phyloP scores from a whole-genome alignment of 2,329 filamentous ascomycete species.

The Diaporthe vexans region DNA sequence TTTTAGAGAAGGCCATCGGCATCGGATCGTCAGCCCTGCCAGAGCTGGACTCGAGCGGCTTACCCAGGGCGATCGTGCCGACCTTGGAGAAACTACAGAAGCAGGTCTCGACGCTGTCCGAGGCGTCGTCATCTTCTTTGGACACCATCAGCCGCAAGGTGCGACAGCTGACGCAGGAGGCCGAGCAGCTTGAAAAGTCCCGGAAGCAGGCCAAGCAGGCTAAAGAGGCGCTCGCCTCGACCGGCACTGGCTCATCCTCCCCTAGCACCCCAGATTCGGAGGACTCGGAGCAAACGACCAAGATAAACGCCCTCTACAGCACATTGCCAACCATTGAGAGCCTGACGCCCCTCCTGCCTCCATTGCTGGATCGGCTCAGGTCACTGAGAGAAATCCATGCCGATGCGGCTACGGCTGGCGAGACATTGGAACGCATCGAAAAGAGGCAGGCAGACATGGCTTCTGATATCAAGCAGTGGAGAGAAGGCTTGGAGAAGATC shows the following conservation, averaged over 20 bases:
- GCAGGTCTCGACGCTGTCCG: conserved; percentile 81
- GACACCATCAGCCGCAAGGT: conserved; percentile 80
- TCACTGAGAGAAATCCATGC: conserved; percentile 88
- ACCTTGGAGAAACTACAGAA: conserved; percentile 85
- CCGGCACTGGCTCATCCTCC: conserved; percentile 49
- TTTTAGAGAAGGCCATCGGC: conserved; percentile 86
- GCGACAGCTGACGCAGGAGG: conserved; percentile 78
- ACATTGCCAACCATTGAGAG: conserved; percentile 90
- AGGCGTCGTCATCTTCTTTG: conserved; percentile 79
- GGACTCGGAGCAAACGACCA: conserved; percentile 80
- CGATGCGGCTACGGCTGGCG: conserved; percentile 85
- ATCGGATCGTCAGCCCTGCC: conserved; percentile 78
- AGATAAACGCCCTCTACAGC: conserved; percentile 92
- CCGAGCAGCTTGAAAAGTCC: conserved; percentile 78
- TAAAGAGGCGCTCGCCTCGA: conserved; percentile 69
- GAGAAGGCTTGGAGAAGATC: conserved; percentile 43
- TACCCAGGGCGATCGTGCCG: conserved; percentile 81
- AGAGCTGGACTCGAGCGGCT: conserved; percentile 69
- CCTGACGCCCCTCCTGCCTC: conserved; percentile 85
- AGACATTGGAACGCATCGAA: conserved; percentile 83
- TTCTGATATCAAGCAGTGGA: conserved; percentile 71
- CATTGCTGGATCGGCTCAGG: conserved; percentile 86
- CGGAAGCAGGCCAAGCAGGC: conserved; percentile 73
- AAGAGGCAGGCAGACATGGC: conserved; percentile 85
- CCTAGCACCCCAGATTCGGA: conserved; percentile 56